Conservation (phyloP, 2,329 filamentous ascomycete species). For the Trichophyton rubrum region DNA sequence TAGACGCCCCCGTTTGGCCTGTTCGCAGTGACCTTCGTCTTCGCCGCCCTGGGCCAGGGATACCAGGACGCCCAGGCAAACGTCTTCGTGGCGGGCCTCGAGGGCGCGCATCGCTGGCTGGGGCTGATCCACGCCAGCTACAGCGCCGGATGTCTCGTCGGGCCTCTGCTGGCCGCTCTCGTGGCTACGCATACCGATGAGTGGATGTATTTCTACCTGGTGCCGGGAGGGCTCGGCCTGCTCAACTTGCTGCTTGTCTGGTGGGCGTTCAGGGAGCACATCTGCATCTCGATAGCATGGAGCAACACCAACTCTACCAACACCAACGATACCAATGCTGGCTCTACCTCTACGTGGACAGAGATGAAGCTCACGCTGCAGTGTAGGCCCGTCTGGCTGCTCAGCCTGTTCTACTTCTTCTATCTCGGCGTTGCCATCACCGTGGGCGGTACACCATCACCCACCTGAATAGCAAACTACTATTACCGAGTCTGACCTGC, state of each 20-base stretch:
- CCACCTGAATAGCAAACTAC: background rate
- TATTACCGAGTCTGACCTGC: background rate
- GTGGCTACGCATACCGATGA: constrained; percentile 35
- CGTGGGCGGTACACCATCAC: constrained; percentile 44
- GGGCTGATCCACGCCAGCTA: constrained; percentile 55
- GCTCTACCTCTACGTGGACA: background rate
- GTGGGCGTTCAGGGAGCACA: constrained; percentile 38
- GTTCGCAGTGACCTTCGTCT: constrained; percentile 46
- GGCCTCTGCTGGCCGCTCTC: constrained; percentile 43
- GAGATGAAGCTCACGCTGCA: constrained; percentile 21
- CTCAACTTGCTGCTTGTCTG: constrained; percentile 39
- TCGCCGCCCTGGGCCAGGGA: constrained; percentile 48
- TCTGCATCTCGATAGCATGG: background rate
- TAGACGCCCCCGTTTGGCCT: constrained; percentile 41
- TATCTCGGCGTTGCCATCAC: constrained; percentile 65
- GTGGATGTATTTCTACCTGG: constrained; percentile 47
- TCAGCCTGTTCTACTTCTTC: constrained; percentile 59
- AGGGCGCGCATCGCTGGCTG: constrained; percentile 47
- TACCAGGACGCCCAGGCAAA: constrained; percentile 54
- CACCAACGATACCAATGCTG: background rate
- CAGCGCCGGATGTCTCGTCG: constrained; percentile 43
- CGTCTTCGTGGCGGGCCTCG: constrained; percentile 44
- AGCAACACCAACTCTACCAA: background rate
- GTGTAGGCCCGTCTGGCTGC: constrained; percentile 51
- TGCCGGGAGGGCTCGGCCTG: constrained; percentile 42